Evolutionary conservation across 306 rosid genomes (phyloP).

Genomic region (Casuarina equisetifolia): DNA sequence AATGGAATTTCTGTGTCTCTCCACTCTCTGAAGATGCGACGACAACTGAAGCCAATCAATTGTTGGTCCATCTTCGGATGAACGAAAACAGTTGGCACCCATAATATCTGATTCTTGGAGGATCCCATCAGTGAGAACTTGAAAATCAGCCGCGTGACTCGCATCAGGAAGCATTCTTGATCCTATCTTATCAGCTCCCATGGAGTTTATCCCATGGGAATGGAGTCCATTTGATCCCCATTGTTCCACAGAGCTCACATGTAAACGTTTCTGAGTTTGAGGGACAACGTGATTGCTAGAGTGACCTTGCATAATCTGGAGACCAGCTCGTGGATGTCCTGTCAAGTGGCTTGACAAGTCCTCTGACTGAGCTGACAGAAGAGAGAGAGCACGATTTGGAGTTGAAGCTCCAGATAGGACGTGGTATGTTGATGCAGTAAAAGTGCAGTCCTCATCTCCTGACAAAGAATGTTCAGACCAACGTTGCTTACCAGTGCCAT

Average conservation of each 20-base stretch:
- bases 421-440: slow-evolving; percentile 28
- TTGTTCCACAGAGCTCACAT: slow-evolving; percentile 32
- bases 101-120: slow-evolving; percentile 28
- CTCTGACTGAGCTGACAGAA: slow-evolving; percentile 78
- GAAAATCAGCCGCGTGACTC: slow-evolving; percentile 26
- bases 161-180: slow-evolving; percentile 31
- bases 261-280: slow-evolving; percentile 31
- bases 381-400: slow-evolving; percentile 77
- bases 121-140: slow-evolving; percentile 24
- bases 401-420: slow-evolving; percentile 40
- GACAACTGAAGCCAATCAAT: slow-evolving; percentile 71
- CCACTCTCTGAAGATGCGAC: slow-evolving; percentile 78
- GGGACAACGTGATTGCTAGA: slow-evolving; percentile 14
- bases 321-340: slow-evolving; percentile 32
- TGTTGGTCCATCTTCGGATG: slow-evolving; percentile 45
- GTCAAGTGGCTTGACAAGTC: slow-evolving; percentile 38
- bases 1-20: slow-evolving; percentile 53
- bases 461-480: slow-evolving; percentile 22
- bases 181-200: slow-evolving; percentile 37
- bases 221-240: slow-evolving; percentile 33
- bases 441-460: slow-evolving; percentile 17
- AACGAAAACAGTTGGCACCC: slow-evolving; percentile 28
- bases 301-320: slow-evolving; percentile 28
- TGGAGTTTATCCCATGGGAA: slow-evolving; percentile 33
- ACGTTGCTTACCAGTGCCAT: slow-evolving; percentile 26